phyloP scores from a whole-genome alignment of 805 yeast species.

The Deakozyma indianensis region DNA sequence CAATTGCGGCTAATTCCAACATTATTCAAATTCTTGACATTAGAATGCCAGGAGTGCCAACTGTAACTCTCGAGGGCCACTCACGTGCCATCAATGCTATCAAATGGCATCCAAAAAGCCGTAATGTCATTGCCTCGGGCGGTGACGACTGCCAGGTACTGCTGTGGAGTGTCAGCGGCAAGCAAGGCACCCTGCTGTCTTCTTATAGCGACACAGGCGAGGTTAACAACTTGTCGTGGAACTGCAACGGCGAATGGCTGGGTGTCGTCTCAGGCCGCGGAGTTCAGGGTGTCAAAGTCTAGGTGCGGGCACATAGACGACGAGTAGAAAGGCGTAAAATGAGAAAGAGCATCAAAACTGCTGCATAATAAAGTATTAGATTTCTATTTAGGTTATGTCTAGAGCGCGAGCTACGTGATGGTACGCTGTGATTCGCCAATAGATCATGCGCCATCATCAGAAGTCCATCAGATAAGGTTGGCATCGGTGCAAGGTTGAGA shows the following conservation, averaged over 20 bases:
- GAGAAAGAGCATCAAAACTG: too few relatives aligned
- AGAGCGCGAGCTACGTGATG: too few relatives aligned
- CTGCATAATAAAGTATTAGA: too few relatives aligned
- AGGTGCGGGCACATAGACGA: too few relatives aligned
- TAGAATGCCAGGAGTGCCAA: conserved; percentile 77
- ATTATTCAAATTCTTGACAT: conserved; percentile 62
- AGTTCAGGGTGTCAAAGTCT: conserved; percentile 39
- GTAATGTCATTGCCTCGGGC: conserved; percentile 59
- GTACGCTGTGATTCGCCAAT: too few relatives aligned
- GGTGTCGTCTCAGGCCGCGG: conserved; percentile 61
- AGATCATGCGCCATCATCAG: too few relatives aligned
- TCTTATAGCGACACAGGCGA: conserved; percentile 55
- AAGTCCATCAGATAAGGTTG: too few relatives aligned
- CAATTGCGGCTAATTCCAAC: conserved; percentile 59
- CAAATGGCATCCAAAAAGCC: conserved; percentile 65
- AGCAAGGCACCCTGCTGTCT: conserved; percentile 20
- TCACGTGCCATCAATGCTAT: conserved; percentile 54
- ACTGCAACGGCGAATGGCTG: conserved; percentile 60
- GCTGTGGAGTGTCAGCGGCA: conserved; percentile 38
- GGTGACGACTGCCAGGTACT: conserved; percentile 46
- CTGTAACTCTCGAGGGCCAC: conserved; percentile 56
- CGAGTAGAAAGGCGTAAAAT: too few relatives aligned
- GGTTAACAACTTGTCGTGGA: conserved; percentile 68
- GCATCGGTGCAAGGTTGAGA: too few relatives aligned
- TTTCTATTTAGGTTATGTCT: too few relatives aligned